Evolutionary conservation across 371 early-diverging fungal species (phyloP).

Genomic region (Nematocida parisii): DNA sequence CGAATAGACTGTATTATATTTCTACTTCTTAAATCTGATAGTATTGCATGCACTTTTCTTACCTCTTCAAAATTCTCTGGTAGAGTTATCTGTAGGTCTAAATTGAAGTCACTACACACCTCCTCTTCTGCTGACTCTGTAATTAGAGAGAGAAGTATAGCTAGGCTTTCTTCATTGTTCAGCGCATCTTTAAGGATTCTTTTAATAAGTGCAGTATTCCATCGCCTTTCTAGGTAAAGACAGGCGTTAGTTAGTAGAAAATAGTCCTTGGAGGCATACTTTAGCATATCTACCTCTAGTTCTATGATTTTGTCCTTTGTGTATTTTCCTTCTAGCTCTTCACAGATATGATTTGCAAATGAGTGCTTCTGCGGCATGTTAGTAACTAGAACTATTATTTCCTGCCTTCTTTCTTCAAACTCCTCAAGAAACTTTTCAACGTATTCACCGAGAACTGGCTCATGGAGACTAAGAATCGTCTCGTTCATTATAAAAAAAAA

Average conservation of each 20-base stretch:
- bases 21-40: not conserved
- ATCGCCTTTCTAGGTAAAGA: conserved; percentile 53
- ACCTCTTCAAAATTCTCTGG: conserved; percentile 13
- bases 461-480: conserved; percentile 24
- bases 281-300: conserved; percentile 36
- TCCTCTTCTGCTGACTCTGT: conserved; percentile 45
- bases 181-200: conserved; percentile 8
- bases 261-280: conserved; percentile 27
- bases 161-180: not conserved
- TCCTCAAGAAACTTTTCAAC: not conserved
- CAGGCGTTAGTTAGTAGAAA: conserved; percentile 47
- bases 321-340: conserved; percentile 12
- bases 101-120: not conserved
- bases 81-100: conserved; percentile 17
- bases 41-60: not conserved
- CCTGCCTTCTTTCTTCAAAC: conserved; percentile 20
- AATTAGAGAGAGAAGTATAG: conserved; percentile 2
- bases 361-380: conserved; percentile 59
- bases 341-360: conserved; percentile 29
- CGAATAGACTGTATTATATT: conserved; percentile 21
- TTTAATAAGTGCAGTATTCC: conserved; percentile 45
- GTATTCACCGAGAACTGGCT: conserved; percentile 11
- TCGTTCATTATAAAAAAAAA: conserved; percentile 56
- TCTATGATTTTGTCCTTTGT: conserved; percentile 10
- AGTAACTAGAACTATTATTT: conserved; percentile 22